Evolutionary conservation across 1,284 basidiomycete genomes (phyloP).

Genomic region (Boletus mariae): DNA sequence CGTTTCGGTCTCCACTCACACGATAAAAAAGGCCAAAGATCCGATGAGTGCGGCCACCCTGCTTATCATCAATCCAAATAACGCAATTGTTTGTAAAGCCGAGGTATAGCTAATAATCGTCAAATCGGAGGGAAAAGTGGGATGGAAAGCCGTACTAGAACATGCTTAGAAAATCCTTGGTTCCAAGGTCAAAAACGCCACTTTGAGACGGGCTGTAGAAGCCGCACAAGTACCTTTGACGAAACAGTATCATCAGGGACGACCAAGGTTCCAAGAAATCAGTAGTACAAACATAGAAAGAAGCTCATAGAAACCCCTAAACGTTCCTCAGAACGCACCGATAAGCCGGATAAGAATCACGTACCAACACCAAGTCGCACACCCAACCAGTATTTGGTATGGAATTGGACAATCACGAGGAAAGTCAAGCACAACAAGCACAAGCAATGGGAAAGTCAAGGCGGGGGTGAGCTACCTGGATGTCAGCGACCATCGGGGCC

Average conservation of each 20-base stretch:
- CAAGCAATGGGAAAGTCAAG: conserved; percentile 39
- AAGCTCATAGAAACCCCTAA: conserved; percentile 49
- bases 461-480: conserved; percentile 41
- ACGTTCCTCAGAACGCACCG: conserved; percentile 7
- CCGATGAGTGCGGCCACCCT: conserved; percentile 64
- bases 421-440: conserved; percentile 67
- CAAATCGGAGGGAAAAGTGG: conserved; percentile 1
- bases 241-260: conserved; percentile 10
- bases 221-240: conserved; percentile 51
- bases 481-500: conserved; percentile 33
- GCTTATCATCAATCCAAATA: conserved; percentile 73
- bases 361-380: conserved; percentile 59
- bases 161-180: conserved; percentile 55
- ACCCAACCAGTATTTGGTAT: conserved; percentile 57
- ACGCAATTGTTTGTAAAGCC: conserved; percentile 70
- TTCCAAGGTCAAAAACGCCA: conserved; percentile 37
- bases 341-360: conserved; percentile 16
- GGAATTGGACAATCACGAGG: conserved; percentile 54
- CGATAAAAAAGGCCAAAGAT: conserved; percentile 53
- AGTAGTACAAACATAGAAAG: conserved; percentile 48
- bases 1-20: conserved; percentile 41
- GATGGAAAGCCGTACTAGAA: conserved; percentile 56
- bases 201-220: conserved; percentile 39
- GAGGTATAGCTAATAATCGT: conserved; percentile 41
- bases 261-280: neutral